Conservation (phyloP, 2,329 filamentous ascomycete genomes). For the Westerdykella sp. region DNA sequence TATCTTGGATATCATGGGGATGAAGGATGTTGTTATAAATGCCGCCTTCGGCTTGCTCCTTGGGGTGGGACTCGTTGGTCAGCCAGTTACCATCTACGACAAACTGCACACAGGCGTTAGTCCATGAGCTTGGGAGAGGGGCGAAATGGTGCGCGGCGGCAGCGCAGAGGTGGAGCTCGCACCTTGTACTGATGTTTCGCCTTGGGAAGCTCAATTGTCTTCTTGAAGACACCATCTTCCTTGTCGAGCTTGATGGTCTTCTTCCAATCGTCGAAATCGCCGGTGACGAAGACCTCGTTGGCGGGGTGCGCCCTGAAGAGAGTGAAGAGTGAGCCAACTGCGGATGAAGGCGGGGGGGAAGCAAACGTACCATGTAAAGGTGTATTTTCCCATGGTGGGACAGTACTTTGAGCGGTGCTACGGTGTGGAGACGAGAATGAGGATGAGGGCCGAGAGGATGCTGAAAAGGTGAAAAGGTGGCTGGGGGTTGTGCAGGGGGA, state of each 20-base stretch:
- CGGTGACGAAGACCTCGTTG: slow-evolving; percentile 86
- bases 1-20: slow-evolving; percentile 60
- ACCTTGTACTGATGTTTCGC: slow-evolving; percentile 93
- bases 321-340: slow-evolving; percentile 18
- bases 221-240: slow-evolving; percentile 64
- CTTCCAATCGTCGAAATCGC: slow-evolving; percentile 90
- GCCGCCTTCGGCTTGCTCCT: slow-evolving; percentile 73
- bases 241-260: slow-evolving; percentile 80
- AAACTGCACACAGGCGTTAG: slow-evolving; percentile 56
- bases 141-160: background rate
- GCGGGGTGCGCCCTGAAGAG: slow-evolving; percentile 68
- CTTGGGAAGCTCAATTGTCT: slow-evolving; percentile 67
- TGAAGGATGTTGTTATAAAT: slow-evolving; percentile 92
- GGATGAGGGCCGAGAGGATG: background rate
- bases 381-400: slow-evolving; percentile 58
- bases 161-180: slow-evolving; percentile 8
- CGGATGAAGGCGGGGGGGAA: slow-evolving; percentile 6
- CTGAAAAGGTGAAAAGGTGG: background rate
- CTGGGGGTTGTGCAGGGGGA: background rate
- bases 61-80: slow-evolving; percentile 70
- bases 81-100: slow-evolving; percentile 91
- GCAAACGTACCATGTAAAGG: slow-evolving; percentile 61
- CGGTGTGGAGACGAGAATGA: slow-evolving; percentile 3
- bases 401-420: slow-evolving; percentile 3
- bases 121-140: slow-evolving; percentile 11